These are phyloP conservation scores for Ustilago crameri DNA, from an alignment of 1,284 basidiomycete genomes.

Conservation along the genomic window DNA sequence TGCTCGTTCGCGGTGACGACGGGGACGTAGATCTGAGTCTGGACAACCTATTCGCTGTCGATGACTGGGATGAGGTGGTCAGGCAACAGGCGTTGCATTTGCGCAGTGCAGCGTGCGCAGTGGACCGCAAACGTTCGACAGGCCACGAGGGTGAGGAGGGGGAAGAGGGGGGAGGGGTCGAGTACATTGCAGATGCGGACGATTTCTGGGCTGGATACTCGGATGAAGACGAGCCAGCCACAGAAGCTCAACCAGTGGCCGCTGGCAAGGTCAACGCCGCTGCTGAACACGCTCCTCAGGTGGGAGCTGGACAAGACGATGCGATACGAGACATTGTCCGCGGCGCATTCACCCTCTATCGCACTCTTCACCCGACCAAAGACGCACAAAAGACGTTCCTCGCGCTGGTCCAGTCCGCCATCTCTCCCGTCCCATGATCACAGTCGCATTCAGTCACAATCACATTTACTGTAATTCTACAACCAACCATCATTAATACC, in stretches of 20 bases:
- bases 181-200: slow-evolving; percentile 43
- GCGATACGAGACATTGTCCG: slow-evolving; percentile 37
- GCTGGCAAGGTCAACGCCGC: too few relatives aligned
- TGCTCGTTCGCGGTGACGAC: slow-evolving; percentile 4
- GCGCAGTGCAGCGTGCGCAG: slow-evolving; percentile 2
- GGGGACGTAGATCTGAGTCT: slow-evolving; percentile 8
- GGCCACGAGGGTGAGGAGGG: neutral
- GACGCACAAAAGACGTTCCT: slow-evolving; percentile 16
- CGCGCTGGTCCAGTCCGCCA: slow-evolving; percentile 9
- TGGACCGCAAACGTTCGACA: too few relatives aligned
- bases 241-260: neutral
- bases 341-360: slow-evolving; percentile 24
- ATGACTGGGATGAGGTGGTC: neutral
- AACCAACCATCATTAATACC: too few relatives aligned
- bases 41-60: slow-evolving; percentile 26
- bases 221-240: slow-evolving; percentile 19
- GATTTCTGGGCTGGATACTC: slow-evolving; percentile 47
- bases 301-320: neutral
- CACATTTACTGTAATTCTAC: too few relatives aligned
- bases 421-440: neutral
- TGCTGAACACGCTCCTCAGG: too few relatives aligned
- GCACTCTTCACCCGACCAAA: neutral
- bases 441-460: too few relatives aligned
- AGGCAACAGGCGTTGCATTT: neutral
- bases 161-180: slow-evolving; percentile 15